Percentiles rank a stretch among this genome's conserved stretches.
Conservation (phyloP, 2,329 filamentous ascomycete genomes). For the Akanthomyces muscarius region DNA sequence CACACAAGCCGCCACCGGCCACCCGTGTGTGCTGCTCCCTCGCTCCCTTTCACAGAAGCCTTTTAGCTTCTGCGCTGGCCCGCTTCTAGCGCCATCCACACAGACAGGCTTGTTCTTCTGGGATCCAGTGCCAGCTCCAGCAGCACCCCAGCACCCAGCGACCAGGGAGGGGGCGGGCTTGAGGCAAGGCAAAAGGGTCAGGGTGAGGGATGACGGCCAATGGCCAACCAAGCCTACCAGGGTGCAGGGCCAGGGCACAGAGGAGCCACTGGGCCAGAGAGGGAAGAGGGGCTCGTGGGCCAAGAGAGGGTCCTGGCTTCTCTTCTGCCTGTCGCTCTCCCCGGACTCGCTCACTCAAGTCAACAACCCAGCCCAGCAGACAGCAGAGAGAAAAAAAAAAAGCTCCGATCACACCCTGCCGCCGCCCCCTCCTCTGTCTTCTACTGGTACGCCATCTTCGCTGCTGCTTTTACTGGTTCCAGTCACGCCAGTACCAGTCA, state of each 20-base stretch:
- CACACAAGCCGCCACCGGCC: too few species aligned
- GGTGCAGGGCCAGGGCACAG: not conserved
- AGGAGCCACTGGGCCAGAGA: not conserved
- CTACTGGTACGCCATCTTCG: not conserved
- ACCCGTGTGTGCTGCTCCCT: too few species aligned
- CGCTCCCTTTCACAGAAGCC: too few species aligned
- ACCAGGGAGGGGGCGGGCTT: not conserved
- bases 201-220: too few species aligned
- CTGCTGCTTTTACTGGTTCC: not conserved
- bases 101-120: not conserved
- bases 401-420: constrained; percentile 15
- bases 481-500: too few species aligned
- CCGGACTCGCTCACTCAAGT: not conserved
- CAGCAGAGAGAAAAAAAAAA: not conserved
- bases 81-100: too few species aligned
- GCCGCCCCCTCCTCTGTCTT: not conserved
- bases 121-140: not conserved
- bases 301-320: not conserved
- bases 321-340: constrained; percentile 12
- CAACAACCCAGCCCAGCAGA: not conserved
- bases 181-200: too few species aligned
- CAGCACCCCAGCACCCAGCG: not conserved
- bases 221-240: too few species aligned
- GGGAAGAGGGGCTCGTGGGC: not conserved
- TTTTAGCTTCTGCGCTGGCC: too few species aligned